phyloP scores from a whole-genome alignment of 495 filamentous ascomycete genomes.

The Elaphomyces granulatus region DNA sequence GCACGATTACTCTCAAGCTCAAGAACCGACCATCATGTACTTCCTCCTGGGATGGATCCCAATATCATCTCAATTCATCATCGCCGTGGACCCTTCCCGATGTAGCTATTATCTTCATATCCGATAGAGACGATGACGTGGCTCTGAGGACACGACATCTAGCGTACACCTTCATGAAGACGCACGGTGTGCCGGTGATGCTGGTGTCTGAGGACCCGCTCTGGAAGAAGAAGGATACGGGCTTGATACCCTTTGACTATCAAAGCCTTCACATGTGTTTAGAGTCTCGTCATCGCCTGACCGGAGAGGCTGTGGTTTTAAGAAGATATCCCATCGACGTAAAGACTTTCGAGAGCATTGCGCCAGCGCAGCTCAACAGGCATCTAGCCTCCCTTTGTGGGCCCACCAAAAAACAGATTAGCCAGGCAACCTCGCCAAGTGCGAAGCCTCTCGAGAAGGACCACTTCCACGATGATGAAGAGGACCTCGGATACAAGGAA shows the following conservation, averaged over 20 bases:
- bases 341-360: conserved; percentile 57
- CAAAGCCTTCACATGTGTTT: conserved; percentile 53
- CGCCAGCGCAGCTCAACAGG: conserved; percentile 57
- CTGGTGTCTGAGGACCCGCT: conserved; percentile 49
- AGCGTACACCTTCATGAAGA: conserved; percentile 47
- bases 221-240: conserved; percentile 31
- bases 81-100: conserved; percentile 53
- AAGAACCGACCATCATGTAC: conserved; percentile 38
- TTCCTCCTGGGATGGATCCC: conserved; percentile 31
- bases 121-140: conserved; percentile 35
- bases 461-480: conserved; percentile 13
- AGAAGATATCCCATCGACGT: conserved; percentile 56
- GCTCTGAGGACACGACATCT: conserved; percentile 36
- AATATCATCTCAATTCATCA: conserved; percentile 31
- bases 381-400: conserved; percentile 55
- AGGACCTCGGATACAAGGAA: conserved; percentile 18
- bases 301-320: conserved; percentile 35
- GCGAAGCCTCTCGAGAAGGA: conserved; percentile 6
- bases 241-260: conserved; percentile 32
- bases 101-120: conserved; percentile 54
- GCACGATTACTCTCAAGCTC: conserved; percentile 40
- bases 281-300: conserved; percentile 42
- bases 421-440: conserved; percentile 13
- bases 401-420: conserved; percentile 13
- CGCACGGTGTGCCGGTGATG: conserved; percentile 51